A percentile compares a stretch with the other conserved stretches of the same genome.
Evolutionary conservation across 2,329 filamentous ascomycete species (phyloP).

Genomic region (Trichophaea hybrida): DNA sequence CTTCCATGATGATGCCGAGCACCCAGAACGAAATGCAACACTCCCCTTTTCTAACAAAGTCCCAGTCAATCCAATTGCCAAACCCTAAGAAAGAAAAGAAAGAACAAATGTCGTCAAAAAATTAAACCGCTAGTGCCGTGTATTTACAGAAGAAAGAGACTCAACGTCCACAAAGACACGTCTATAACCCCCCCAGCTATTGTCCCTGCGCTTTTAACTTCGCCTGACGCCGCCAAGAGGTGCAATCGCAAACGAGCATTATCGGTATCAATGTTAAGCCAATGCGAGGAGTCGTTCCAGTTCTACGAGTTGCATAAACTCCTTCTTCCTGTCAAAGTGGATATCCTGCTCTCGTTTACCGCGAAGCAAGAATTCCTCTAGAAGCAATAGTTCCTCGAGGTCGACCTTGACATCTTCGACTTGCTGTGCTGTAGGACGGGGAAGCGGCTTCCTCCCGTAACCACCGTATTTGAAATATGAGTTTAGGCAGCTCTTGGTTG

Average conservation of each 20-base stretch:
- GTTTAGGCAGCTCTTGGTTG: slow-evolving; percentile 51
- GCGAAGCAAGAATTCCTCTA: slow-evolving; percentile 30
- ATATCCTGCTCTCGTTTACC: slow-evolving; percentile 17
- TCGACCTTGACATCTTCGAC: slow-evolving; percentile 32
- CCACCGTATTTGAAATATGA: slow-evolving; percentile 52
- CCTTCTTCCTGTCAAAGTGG: slow-evolving; percentile 17
- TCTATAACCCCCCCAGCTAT: not conserved
- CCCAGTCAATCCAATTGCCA: too few species aligned
- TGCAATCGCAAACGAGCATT: not conserved
- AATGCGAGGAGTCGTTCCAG: slow-evolving; percentile 16
- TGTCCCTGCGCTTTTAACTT: too few species aligned
- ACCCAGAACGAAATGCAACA: too few species aligned
- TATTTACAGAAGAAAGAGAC: not conserved
- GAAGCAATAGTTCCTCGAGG: slow-evolving; percentile 35
- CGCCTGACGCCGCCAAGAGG: not conserved
- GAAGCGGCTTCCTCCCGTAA: slow-evolving; percentile 43
- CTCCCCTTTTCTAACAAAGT: too few species aligned
- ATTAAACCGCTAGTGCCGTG: too few species aligned
- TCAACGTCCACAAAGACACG: not conserved
- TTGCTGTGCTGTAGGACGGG: slow-evolving; percentile 36
- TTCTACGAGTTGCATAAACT: slow-evolving; percentile 21
- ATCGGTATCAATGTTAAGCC: not conserved
- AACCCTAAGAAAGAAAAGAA: too few species aligned
- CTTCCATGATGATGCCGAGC: too few species aligned
- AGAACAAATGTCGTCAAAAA: too few species aligned